phyloP scores from a whole-genome alignment of 2,329 filamentous ascomycete genomes.

The Xylaria polymorpha region DNA sequence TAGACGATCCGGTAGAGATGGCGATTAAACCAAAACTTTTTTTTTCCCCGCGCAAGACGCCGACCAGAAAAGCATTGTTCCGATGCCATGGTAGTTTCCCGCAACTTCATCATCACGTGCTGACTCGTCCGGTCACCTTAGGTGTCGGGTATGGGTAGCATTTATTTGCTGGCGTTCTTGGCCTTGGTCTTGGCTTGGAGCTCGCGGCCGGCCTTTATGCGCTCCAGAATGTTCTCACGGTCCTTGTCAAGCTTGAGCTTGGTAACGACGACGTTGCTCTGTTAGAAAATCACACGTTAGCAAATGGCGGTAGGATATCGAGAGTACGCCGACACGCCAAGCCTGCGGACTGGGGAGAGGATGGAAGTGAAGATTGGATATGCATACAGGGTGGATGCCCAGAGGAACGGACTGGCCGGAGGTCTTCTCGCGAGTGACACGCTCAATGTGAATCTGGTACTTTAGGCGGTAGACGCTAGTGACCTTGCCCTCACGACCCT shows the following conservation, averaged over 20 bases:
- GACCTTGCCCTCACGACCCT: conserved; percentile 98
- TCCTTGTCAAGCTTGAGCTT: conserved; percentile 68
- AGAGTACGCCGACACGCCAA: not conserved
- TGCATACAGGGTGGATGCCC: conserved; percentile 78
- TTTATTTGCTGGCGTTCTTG: conserved; percentile 70
- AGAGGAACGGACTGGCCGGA: conserved; percentile 96
- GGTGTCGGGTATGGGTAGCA: conserved; percentile 6
- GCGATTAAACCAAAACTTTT: conserved; percentile 33
- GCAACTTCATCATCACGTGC: conserved; percentile 22
- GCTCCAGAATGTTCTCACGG: conserved; percentile 87
- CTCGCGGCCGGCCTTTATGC: conserved; percentile 84
- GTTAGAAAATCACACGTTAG: conserved; percentile 47
- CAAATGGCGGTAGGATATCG: not conserved
- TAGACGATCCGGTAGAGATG: conserved; percentile 23
- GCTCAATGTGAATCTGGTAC: conserved; percentile 97
- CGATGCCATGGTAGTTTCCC: conserved; percentile 23
- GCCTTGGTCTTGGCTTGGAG: conserved; percentile 78
- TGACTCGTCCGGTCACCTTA: conserved; percentile 26
- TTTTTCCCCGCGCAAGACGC: conserved; percentile 33
- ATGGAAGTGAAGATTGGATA: not conserved
- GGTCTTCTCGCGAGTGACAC: conserved; percentile 95
- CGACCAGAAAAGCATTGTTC: conserved; percentile 26
- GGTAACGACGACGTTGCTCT: conserved; percentile 76
- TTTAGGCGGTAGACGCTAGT: conserved; percentile 98
- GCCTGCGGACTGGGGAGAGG: not conserved